A percentile compares a stretch with the other conserved stretches of the same genome.
Conservation (phyloP, 306 rosid species). For the Canavalia gladiata region DNA sequence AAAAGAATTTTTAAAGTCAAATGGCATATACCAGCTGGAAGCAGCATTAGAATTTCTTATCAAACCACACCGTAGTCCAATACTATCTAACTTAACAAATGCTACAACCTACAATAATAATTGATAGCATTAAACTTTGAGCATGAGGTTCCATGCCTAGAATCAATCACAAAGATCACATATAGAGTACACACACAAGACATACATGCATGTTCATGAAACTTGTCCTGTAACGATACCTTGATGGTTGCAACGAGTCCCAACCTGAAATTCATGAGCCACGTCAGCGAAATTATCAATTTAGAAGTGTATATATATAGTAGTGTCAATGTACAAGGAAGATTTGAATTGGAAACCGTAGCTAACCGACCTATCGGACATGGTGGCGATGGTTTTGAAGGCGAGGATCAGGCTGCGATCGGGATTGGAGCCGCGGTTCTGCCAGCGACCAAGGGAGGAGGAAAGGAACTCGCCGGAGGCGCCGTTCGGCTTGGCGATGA, state of each 20-base stretch:
- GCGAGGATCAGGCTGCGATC: slow-evolving; percentile 91
- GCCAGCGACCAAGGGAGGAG: slow-evolving; percentile 94
- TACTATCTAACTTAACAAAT: no score
- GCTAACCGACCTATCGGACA: slow-evolving; percentile 81
- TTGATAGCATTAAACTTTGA: no score
- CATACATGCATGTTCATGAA: background rate
- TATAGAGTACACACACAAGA: no score
- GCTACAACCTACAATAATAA: no score
- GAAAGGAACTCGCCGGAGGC: slow-evolving; percentile 84
- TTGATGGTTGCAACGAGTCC: slow-evolving; percentile 96
- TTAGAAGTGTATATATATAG: no score
- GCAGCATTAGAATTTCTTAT: no score
- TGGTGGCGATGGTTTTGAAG: slow-evolving; percentile 91
- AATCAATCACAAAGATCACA: no score
- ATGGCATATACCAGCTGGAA: no score
- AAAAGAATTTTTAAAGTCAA: no score
- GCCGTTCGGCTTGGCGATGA: slow-evolving; percentile 89
- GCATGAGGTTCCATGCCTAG: no score
- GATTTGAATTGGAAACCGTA: slow-evolving; percentile 30
- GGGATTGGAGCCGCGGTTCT: slow-evolving; percentile 93
- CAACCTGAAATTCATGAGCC: slow-evolving; percentile 77
- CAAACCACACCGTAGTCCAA: no score
- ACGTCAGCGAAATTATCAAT: slow-evolving; percentile 47
- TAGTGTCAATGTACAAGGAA: no score
- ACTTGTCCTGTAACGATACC: slow-evolving; percentile 57